Evolutionary conservation across 257 asterid genomes (phyloP), one percentile per base, ranked within the genome.

Genomic region (Ocimum tenuiflorum): DNA sequence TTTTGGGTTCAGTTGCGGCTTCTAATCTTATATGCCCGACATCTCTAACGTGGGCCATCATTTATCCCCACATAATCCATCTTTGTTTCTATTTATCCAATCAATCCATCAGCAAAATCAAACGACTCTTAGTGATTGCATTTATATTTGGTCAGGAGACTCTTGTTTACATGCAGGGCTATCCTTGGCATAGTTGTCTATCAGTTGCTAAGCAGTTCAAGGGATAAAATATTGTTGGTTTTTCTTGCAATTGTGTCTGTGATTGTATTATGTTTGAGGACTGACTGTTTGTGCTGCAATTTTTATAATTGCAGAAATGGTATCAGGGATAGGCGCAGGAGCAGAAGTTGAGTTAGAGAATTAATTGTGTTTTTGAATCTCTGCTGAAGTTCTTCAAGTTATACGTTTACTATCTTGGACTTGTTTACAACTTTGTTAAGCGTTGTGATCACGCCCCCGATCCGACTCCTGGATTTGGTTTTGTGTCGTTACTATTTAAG

Each of bases 381-480:
- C 50, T 59, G 77, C 69, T 38, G 83, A 71, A 71, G 75, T 62
- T 63, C 78, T 67, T 78, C 69, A 63, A 72, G 58, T 81, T 81
- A 73, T 81, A 82, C 84, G 76, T 84, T 78, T 78, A 80, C 82
- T 77, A 60, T 79, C 81, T 76, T 81, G 80, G 88, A 82, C 77
- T 88, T 84, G 71, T 77, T 79, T 68, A 69, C 83, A 73, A 70
- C 88, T 86, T 71, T 86, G 82, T 84, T 48, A 83, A 83, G 88
- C 67, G 83, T 80, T 88, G 86, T 60, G 88, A 67, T n/a, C n/a
- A n/a, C 77, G 73, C 80, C 88, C 90, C 83, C 83, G 83, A 85
- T 83, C 70, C 79, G 70, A 73, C 90, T 85, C 82, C 57, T 82
- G 90, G 91, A 79, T 86, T 81, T 91, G 88, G 88, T 88, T 91